A percentile compares a stretch with the other conserved stretches of the same genome.
Evolutionary conservation across 352 stramenopile species (phyloP).

Genomic region (Globisporangium barbulae): DNA sequence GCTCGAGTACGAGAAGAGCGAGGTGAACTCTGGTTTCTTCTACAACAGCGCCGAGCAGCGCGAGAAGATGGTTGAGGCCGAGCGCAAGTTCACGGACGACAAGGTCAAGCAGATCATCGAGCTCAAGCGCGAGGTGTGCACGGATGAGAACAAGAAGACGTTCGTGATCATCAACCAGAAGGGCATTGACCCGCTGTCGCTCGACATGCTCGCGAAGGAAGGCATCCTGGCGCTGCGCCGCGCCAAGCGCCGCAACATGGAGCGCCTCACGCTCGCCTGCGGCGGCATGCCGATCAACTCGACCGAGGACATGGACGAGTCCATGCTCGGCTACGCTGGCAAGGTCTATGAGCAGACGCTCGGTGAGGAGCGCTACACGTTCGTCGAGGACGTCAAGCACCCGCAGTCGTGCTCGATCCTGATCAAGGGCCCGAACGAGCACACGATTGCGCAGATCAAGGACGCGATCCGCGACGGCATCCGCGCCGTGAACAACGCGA

Average conservation of each 20-base stretch:
- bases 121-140: slow-evolving; percentile 98
- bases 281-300: slow-evolving; percentile 98
- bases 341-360: slow-evolving; percentile 98
- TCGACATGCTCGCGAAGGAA: slow-evolving; percentile 99
- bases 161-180: slow-evolving; percentile 99
- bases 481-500: slow-evolving; percentile 97
- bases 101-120: slow-evolving; percentile 98
- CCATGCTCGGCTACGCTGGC: slow-evolving; percentile 95
- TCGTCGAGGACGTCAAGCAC: slow-evolving; percentile 98
- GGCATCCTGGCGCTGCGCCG: slow-evolving; percentile 97
- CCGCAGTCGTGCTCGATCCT: slow-evolving; percentile 98
- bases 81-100: slow-evolving; percentile 95
- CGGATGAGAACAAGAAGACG: slow-evolving; percentile 93
- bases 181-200: slow-evolving; percentile 97
- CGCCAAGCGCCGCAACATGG: slow-evolving; percentile 99
- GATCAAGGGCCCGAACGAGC: slow-evolving; percentile 98
- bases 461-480: slow-evolving; percentile 98
- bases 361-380: slow-evolving; percentile 99
- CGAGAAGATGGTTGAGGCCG: slow-evolving; percentile 96
- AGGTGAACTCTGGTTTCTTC: slow-evolving; percentile 98
- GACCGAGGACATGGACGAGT: slow-evolving; percentile 96
- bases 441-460: slow-evolving; percentile 99
- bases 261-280: slow-evolving; percentile 98
- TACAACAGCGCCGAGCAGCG: slow-evolving; percentile 98
- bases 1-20: slow-evolving; percentile 99